Percentiles rank a stretch among this genome's conserved stretches.
Conservation (phyloP, 2,329 filamentous ascomycete genomes). For the Epichloe gansuensis region DNA sequence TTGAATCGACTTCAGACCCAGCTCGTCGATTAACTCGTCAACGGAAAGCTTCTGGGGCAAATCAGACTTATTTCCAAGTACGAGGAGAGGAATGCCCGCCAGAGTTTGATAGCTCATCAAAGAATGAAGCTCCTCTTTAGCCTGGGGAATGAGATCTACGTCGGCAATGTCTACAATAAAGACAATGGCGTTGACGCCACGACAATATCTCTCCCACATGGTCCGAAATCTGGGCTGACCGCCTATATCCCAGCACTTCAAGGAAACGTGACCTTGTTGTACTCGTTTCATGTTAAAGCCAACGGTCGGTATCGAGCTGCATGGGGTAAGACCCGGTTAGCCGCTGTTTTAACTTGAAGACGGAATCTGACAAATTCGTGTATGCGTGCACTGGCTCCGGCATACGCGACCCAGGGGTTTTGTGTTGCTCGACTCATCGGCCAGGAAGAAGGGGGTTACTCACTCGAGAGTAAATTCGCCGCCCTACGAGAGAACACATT, state of each 20-base stretch:
- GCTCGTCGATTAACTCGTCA: slow-evolving; percentile 85
- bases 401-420: background rate
- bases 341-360: background rate
- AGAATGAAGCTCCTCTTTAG: slow-evolving; percentile 83
- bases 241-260: slow-evolving; percentile 98
- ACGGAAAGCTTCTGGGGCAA: slow-evolving; percentile 82
- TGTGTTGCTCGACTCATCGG: background rate
- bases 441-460: slow-evolving; percentile 22
- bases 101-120: slow-evolving; percentile 75
- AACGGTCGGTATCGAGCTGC: slow-evolving; percentile 92
- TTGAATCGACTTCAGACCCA: slow-evolving; percentile 80
- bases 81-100: slow-evolving; percentile 80
- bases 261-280: slow-evolving; percentile 92
- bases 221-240: slow-evolving; percentile 92
- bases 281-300: slow-evolving; percentile 99
- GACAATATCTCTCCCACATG: slow-evolving; percentile 99
- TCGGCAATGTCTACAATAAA: slow-evolving; percentile 98
- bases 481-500: slow-evolving; percentile 43
- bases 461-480: slow-evolving; percentile 99
- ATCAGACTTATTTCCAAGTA: slow-evolving; percentile 95
- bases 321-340: slow-evolving; percentile 10
- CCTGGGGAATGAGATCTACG: slow-evolving; percentile 62
- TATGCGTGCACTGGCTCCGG: background rate
- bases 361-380: background rate
- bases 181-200: slow-evolving; percentile 92